Base-by-base conservation (phyloP, 768 basidiomycete genomes). In the Rhizopogon sp. region DNA sequence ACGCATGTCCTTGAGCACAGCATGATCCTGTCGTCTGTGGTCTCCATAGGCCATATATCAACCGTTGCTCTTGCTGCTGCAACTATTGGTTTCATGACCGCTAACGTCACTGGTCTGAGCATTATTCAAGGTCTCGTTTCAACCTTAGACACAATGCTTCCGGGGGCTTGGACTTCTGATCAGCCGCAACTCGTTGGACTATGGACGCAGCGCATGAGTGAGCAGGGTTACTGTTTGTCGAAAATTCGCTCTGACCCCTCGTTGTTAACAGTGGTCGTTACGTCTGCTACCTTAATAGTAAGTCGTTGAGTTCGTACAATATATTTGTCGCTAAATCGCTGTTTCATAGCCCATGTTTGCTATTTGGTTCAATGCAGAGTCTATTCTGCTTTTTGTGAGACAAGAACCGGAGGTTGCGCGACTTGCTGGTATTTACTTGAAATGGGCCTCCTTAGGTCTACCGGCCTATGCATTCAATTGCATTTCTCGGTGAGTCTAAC, bases 41-140 rank as follows among this genome's bases (percentile, higher is more conserved):
- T 98, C n/a, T 87, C 88, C 10, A 88, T 96, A 29, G 95, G 95
- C 0, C 95, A 98, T 70, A 73, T 98, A 25, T 93, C 92, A 2
- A 96, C 93, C 0, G 85, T 80, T 3, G 89, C 94, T 11, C 82
- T 98, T 1, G 96, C 96, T 1, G 93, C 91, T 0, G 83, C 87
- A 25, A 84, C 81, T 14, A 72, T 89, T 2, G 87, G 84, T 0
- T 84, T 83, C 39, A 88, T 90, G 85, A 87, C 87, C 1, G 84
- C 84, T 16, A 85, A 79, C 52, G 82, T 86, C 4, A 61, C 61
- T 37, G 68, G 68, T 28, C 58, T 74, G 39, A 89, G 88, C 59
- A 84, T 96, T 52, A 77, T 94, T 13, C 88, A 89, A 61, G 93
- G 93, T 6, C 84, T 96, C 61, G 75, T 84, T 20, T 88, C 87